Base-by-base conservation (phyloP, 495 filamentous ascomycete genomes). In the Podospora anserina region DNA sequence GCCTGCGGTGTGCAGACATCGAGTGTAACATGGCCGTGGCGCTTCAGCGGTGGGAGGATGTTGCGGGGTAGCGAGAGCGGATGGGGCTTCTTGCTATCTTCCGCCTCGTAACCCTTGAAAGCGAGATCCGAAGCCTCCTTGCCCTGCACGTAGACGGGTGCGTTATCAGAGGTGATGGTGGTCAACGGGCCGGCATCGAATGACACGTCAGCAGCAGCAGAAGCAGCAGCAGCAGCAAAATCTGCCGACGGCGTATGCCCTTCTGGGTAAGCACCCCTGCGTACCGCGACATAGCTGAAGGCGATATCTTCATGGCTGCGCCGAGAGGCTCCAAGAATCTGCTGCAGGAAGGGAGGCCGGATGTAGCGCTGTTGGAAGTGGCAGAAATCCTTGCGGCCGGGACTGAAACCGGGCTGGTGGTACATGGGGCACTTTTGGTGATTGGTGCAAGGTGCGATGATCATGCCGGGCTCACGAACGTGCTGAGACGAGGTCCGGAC, bases 361-460 rank as follows among this genome's bases (percentile, higher is more conserved):
- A 94, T 89, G 77, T 89, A 99, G 57, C 96, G 87, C 78, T 99
- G 95, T 64, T 80, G 81, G 78, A 99, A 99, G 76, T 91, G 91
- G 77, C 95, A 99, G 73, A 88, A 96, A 73, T 99, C 95, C 72
- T 89, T 91, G 70, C 95, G 87, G 23, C 91, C 90, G 54, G 81
- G 80, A 61, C 83, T 84, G 27, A 88, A 81, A 0, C 93, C 93
- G 0, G 88, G 84, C 0, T 81, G 80, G 44, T 85, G 81, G 73
- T 96, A 97, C 89, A 99, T 93, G 0, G 95, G 95, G 72, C 95
- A 99, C 65, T 85, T 86, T 1, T 77, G 80, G 76, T 98, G 96
- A 79, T 93, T 97, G 1, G 95, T 99, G 78, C 95, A 99, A 0
- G 95, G 95, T 0, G 96, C 95, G 68, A 99, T 85, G 71, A 99